phyloP scores from a whole-genome alignment of 2,329 filamentous ascomycete species.

The Aquanectria penicillioides region DNA sequence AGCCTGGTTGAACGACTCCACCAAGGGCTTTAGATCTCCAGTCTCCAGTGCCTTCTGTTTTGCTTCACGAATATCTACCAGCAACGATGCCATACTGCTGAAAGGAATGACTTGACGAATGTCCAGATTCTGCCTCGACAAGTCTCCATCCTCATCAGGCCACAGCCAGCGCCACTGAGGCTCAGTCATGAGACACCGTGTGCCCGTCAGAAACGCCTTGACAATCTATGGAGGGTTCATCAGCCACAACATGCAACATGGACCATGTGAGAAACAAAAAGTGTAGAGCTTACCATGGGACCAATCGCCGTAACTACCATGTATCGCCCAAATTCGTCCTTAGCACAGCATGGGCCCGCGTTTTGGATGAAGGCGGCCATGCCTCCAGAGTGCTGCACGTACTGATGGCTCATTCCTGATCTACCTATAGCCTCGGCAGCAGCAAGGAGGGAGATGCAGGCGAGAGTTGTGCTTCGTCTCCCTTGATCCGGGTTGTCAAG shows the following conservation, averaged over 20 bases:
- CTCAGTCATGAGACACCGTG: background rate
- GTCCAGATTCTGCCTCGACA: background rate
- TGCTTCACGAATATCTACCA: background rate
- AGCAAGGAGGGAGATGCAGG: background rate
- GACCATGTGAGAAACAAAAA: background rate
- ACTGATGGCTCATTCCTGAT: background rate
- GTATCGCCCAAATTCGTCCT: background rate
- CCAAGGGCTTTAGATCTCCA: background rate
- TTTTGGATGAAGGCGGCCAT: background rate
- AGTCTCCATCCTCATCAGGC: background rate
- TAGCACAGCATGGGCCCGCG: background rate
- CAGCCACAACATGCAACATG: background rate
- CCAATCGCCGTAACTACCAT: background rate
- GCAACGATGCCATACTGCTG: background rate
- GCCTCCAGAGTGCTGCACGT: background rate
- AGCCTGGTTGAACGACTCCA: background rate
- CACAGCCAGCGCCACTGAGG: background rate
- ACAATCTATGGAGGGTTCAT: background rate
- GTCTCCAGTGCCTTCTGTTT: background rate
- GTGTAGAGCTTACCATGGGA: background rate
- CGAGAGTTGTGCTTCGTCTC: background rate
- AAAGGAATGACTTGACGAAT: background rate
- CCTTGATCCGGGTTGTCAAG: background rate
- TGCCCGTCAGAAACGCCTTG: background rate
- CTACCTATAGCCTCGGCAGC: background rate